Percentiles rank a stretch among this genome's conserved stretches.
phyloP scores from a whole-genome alignment of 768 basidiomycete genomes.

The Rhodotorula diobovata region DNA sequence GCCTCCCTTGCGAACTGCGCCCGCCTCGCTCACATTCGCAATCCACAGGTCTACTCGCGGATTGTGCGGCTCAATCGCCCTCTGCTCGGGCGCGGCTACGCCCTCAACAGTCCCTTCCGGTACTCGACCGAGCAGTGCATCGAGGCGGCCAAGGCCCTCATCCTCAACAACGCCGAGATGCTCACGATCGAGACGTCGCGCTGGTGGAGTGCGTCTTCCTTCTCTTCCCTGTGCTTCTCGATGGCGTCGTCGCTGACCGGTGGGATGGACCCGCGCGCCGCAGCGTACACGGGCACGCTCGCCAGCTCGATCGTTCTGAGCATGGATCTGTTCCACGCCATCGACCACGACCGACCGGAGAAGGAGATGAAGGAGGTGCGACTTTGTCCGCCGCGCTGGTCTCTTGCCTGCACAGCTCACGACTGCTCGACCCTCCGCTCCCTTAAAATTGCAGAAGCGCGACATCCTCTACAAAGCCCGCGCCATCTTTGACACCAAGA shows the following conservation, averaged over 20 bases:
- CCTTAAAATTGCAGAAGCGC: slow-evolving; percentile 10
- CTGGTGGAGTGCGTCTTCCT: slow-evolving; percentile 30
- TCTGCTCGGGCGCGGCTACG: slow-evolving; percentile 35
- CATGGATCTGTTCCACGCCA: slow-evolving; percentile 38
- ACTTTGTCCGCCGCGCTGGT: no score
- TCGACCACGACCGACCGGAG: slow-evolving; percentile 34
- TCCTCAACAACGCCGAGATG: slow-evolving; percentile 29
- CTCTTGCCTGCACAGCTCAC: no score
- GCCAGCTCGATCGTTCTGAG: slow-evolving; percentile 33
- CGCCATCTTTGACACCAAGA: slow-evolving; percentile 25
- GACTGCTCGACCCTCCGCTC: neutral
- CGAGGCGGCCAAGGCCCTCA: slow-evolving; percentile 21
- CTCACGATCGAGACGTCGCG: slow-evolving; percentile 19
- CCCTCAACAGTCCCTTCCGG: slow-evolving; percentile 10
- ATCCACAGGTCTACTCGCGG: slow-evolving; percentile 36
- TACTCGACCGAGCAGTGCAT: slow-evolving; percentile 35
- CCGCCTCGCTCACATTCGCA: neutral
- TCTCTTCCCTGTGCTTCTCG: no score
- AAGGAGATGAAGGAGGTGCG: slow-evolving; percentile 22
- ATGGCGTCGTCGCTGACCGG: neutral
- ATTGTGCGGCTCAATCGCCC: slow-evolving; percentile 40
- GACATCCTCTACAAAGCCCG: slow-evolving; percentile 23
- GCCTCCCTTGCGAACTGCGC: neutral
- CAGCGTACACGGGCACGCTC: slow-evolving; percentile 36
- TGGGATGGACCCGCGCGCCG: no score